Evolutionary conservation across 495 filamentous ascomycete species (phyloP), one percentile per base, ranked within the genome.

Genomic region (Xylaria flabelliformis): DNA sequence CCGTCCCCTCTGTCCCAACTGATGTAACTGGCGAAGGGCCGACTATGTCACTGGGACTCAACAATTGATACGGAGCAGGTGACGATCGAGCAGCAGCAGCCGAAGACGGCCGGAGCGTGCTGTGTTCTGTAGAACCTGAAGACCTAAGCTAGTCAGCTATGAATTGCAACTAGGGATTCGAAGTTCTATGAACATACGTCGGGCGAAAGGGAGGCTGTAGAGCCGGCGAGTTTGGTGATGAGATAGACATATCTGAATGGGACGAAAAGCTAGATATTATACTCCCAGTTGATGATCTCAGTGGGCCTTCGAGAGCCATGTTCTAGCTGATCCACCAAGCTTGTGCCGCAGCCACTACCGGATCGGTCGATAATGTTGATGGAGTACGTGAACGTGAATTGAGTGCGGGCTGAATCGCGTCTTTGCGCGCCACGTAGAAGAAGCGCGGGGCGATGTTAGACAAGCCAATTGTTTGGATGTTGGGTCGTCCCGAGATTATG

Each of bases 11-110:
- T 72, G 91, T 92, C 58, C 90, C 91, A 75, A 91, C 91, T 34
- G 91, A 93, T 51, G 92, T 92, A 21, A 93, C 91, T 46, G 92
- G 92, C 36, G 92, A 94, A 26, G 92, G 92, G 62, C 92, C 91
- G 70, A 91, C 87, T 69, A 89, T 86, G 72, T 90, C 88, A 74
- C 83, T 86, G 46, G 87, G 85, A 70, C 82, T 85, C 78, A 83
- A 76, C 51, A 83, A 72, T 64, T 84, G 77, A 70, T 84, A 78
- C 10, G 75, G 78, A 26, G 82, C 70, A 12, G 76, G 75, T 46
- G 73, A 71, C 8, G 74, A 70, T 36, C 78, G 73, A 13, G 63
- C 51, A 64, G 51, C 65, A 58, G 59, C 56, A 55, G 73, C 67
- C 51, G 73, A 81, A 46, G 76, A 71, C 44, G 85, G 83, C 39